Evolutionary conservation across 345 rosid species (phyloP).

Genomic region (Angophora floribunda): DNA sequence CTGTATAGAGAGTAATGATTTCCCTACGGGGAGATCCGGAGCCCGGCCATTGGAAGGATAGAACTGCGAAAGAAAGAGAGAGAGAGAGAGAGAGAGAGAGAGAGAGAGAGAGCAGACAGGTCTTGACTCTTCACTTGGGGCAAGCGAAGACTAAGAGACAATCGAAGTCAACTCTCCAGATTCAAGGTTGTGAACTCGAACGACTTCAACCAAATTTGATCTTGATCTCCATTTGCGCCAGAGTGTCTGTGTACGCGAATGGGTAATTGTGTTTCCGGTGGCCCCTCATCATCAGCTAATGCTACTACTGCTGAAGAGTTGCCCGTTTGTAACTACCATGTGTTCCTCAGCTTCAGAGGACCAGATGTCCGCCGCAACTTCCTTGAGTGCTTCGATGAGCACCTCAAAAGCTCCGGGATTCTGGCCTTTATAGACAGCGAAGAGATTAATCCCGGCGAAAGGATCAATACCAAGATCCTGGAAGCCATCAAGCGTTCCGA

Average conservation of each 20-base stretch:
- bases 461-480: not conserved
- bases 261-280: not conserved
- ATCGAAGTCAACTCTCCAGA: not conserved
- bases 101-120: too few relatives aligned
- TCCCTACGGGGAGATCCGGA: too few relatives aligned
- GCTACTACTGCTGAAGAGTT: not conserved
- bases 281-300: not conserved
- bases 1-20: too few relatives aligned
- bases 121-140: too few relatives aligned
- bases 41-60: too few relatives aligned
- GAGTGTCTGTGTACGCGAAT: not conserved
- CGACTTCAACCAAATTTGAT: not conserved
- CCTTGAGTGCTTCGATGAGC: not conserved
- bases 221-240: not conserved
- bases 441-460: not conserved
- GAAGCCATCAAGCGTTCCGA: not conserved
- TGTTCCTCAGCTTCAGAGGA: not conserved
- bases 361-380: not conserved
- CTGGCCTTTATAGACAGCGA: not conserved
- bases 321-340: not conserved
- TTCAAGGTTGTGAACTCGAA: not conserved
- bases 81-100: too few relatives aligned
- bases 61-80: too few relatives aligned
- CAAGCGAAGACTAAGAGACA: too few relatives aligned
- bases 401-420: fast-evolving